Conservation (phyloP, 768 basidiomycete species). For the Neoboletus magnificus region DNA sequence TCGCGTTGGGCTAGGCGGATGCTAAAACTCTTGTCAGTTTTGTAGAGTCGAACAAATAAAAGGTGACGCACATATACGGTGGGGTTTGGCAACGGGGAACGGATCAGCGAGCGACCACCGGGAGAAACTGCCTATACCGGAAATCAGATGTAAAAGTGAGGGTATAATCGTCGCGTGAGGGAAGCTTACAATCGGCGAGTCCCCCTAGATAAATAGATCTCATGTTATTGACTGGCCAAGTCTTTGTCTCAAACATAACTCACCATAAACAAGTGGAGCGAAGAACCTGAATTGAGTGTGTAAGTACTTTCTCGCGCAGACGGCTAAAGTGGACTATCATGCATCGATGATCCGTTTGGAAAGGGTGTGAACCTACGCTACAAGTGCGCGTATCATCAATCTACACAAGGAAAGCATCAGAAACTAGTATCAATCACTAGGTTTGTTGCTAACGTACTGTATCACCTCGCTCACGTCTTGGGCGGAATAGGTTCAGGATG, state of each 20-base stretch:
- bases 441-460: background rate
- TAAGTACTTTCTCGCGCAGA: background rate
- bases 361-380: slow-evolving; percentile 3
- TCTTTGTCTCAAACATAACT: background rate
- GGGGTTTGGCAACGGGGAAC: background rate
- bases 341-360: background rate
- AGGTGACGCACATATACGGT: background rate
- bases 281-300: background rate
- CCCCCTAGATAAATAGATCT: background rate
- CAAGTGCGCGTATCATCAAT: background rate
- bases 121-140: background rate
- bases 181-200: background rate
- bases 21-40: background rate
- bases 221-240: background rate
- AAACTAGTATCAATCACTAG: background rate
- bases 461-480: background rate
- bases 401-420: slow-evolving; percentile 1
- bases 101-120: too few species aligned
- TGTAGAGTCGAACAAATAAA: background rate
- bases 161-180: background rate
- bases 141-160: background rate
- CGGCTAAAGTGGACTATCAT: background rate
- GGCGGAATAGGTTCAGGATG: background rate
- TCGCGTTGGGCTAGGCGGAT: slow-evolving; percentile 1
- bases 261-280: background rate